phyloP scores from a whole-genome alignment of 1,284 basidiomycete genomes.

The Apiotrichum gracile region DNA sequence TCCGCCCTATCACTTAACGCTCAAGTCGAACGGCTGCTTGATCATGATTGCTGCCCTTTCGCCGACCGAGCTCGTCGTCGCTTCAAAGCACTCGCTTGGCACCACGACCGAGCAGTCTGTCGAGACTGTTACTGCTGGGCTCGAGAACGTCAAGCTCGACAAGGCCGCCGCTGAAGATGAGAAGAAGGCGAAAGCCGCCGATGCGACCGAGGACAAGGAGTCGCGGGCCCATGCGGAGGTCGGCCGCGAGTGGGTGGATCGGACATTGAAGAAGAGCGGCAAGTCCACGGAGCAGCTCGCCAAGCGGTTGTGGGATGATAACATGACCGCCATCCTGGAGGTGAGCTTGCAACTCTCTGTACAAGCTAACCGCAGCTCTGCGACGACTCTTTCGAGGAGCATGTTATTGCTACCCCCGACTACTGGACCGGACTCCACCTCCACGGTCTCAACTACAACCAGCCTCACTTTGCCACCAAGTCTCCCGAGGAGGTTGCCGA shows the following conservation, averaged over 20 bases:
- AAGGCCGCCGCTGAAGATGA: constrained; percentile 7
- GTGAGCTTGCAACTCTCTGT: constrained; percentile 48
- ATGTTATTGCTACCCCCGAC: constrained; percentile 76
- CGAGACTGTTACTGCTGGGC: background rate
- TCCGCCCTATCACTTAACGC: constrained; percentile 78
- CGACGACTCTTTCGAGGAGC: constrained; percentile 96
- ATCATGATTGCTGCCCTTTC: constrained; percentile 90
- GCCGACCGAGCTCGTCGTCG: constrained; percentile 68
- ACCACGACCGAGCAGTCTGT: constrained; percentile 32
- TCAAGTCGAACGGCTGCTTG: constrained; percentile 97
- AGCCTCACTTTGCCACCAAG: constrained; percentile 68
- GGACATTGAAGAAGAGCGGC: constrained; percentile 61
- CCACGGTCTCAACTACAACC: constrained; percentile 79
- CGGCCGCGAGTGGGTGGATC: constrained; percentile 62
- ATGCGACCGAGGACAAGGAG: constrained; percentile 22
- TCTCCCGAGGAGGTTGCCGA: constrained; percentile 62
- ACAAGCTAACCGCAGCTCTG: constrained; percentile 61
- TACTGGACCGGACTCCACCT: constrained; percentile 87
- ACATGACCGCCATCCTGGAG: constrained; percentile 87
- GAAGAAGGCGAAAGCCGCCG: constrained; percentile 11
- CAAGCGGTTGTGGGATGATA: constrained; percentile 66
- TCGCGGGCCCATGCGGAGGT: constrained; percentile 40
- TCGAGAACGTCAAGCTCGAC: constrained; percentile 10
- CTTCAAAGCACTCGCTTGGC: constrained; percentile 88
- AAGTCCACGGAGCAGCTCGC: constrained; percentile 73